Base-by-base conservation (phyloP, 2,329 filamentous ascomycete genomes). In the Polychaeton citri region DNA sequence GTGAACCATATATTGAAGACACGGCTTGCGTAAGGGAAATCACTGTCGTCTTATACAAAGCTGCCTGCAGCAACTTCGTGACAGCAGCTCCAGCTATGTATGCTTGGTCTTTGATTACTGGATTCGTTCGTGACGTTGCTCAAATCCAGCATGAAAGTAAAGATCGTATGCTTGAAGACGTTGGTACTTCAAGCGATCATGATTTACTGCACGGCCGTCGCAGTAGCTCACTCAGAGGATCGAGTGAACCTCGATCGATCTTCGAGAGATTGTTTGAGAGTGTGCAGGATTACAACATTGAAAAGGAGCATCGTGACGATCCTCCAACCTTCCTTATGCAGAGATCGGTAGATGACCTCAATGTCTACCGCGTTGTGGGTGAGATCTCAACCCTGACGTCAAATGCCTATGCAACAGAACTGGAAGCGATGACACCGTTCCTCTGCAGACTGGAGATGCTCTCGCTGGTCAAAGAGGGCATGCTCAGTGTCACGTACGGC, bases 81-180 rank as follows among this genome's bases (percentile, higher is more conserved):
- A 73, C 74, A 21, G 81, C 81, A 15, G 76, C 74, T 37, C 83
- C 84, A 2, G 75, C 82, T 13, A 71, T 84, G 15, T 81, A 92
- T 45, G 74, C 81, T 3, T 96, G 87, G 87, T 76, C 79, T 3
- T 65, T 88, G 33, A 72, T 94, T 18, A 65, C 87, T 7, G 73
- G 81, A 49, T 69, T 72, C 18, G 74, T 90, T 62, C 74, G 75
- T 45, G 30, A 72, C 72, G 9, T 79, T 76, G 44, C 67, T 73
- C 38, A 66, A 66, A 34, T 66, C 9, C 35, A 78, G 32, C 74
- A 72, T 26, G 76, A 81, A 43, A 46, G 19, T 42, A 44, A 8
- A 33, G 24, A 28, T 7, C 12, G 24, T 12, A 28, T 28, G 24
- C 12, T 28, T 12, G 24, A 28, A 7, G 24, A 28, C 15, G 26